Base-by-base conservation (phyloP, 345 rosid genomes). In the Melaleuca quinquenervia region DNA sequence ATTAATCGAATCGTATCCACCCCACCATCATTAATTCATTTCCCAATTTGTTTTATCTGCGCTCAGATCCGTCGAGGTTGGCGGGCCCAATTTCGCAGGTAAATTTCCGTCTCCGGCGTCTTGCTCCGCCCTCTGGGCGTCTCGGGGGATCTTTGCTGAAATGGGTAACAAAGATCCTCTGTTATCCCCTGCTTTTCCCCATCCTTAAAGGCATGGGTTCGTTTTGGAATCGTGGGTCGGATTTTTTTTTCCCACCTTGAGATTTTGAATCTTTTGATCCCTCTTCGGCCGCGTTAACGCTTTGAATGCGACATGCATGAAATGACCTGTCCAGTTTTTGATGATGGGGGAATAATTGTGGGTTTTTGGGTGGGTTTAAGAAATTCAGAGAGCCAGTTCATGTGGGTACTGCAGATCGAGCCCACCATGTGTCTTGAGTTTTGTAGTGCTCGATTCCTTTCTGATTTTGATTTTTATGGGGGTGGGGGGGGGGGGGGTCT, bases 1-100 rank as follows among this genome's bases (percentile, higher is more conserved):
- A 52, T 52, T 51, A 14, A 32, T n/a, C 44, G 16, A 75, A 64
- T 85, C 76, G 41, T 4, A 41, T 41, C 41, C 2, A 41, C 41
- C 41, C 41, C 41, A 41, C 41, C 41, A 41, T 41, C 41, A 22
- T 50, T 45, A 84, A 50, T 54, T 24, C 32, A 27, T 85, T 52
- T 84, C 32, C 86, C 86, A 51, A 50, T 51, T 70, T 51, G 9
- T 56, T 56, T 14, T 29, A 56, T 11, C 27, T 50, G 50, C 62
- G 45, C 49, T 32, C 87, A 85, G 87, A 85, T 85, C 84, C 78
- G 83, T 2, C 49, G 58, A 52, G 84, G 75, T 2, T 78, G 87
- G 78, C 87, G 48, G 84, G 53, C 50, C 32, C 64, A 76, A 75
- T 76, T 76, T 45, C 83, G 24, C 70, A 85, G 87, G 87, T 85